A percentile compares a stretch with the other conserved stretches of the same genome.
phyloP scores from a whole-genome alignment of 1,139 yeast genomes.

The Lodderomyces metapsilosis region DNA sequence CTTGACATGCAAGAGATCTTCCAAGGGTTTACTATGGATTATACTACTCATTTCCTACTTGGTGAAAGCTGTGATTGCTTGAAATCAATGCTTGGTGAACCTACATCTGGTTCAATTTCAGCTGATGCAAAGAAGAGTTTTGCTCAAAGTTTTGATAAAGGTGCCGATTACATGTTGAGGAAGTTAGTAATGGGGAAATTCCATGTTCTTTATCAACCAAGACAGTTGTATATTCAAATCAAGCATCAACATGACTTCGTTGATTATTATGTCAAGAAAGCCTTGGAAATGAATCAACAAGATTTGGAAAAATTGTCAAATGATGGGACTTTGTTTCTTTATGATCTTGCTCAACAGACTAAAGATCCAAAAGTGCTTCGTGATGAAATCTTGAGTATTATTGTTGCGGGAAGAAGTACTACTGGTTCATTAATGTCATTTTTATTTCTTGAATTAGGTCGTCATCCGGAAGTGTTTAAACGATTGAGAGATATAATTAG shows the following conservation, averaged over 20 bases:
- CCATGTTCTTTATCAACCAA: neutral
- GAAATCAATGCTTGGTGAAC: conserved; percentile 20
- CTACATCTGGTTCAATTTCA: conserved; percentile 5
- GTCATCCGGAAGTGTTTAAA: conserved; percentile 22
- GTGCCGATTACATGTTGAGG: conserved; percentile 23
- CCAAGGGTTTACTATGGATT: conserved; percentile 35
- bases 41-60: conserved; percentile 39
- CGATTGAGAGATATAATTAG: conserved; percentile 23
- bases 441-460: conserved; percentile 24
- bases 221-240: conserved; percentile 6
- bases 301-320: conserved; percentile 21
- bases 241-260: conserved; percentile 27
- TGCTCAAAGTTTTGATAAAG: conserved; percentile 16
- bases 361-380: conserved; percentile 25
- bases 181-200: conserved; percentile 23
- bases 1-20: conserved; percentile 35
- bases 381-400: conserved; percentile 30
- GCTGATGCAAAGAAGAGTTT: conserved; percentile 10
- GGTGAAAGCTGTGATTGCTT: conserved; percentile 33
- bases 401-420: conserved; percentile 35
- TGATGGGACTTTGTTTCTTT: conserved; percentile 24
- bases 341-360: conserved; percentile 29
- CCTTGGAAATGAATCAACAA: conserved; percentile 23
- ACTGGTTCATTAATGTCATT: conserved; percentile 32
- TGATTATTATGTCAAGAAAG: conserved; percentile 24